Conservation (phyloP, 148 eudicot species). For the Talinum fruticosum region DNA sequence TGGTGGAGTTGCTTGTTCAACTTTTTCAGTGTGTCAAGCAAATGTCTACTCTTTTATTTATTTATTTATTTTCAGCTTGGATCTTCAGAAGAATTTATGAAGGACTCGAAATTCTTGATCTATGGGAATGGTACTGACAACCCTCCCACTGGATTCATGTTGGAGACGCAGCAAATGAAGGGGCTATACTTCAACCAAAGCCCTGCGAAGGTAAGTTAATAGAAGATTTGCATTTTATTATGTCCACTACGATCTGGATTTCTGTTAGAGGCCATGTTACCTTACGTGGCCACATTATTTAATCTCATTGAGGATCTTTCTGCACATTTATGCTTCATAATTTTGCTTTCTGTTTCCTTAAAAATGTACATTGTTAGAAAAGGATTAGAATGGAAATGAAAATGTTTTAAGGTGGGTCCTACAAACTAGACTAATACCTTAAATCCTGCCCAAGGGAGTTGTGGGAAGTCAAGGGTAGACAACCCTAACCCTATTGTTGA, state of each 20-base stretch:
- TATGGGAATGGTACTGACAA: slow-evolving; percentile 82
- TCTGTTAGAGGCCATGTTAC: slow-evolving; percentile 4
- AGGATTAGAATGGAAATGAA: neutral
- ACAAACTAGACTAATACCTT: neutral
- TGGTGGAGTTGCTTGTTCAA: slow-evolving; percentile 4
- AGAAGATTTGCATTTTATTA: neutral
- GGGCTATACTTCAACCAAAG: slow-evolving; percentile 94
- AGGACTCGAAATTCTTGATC: slow-evolving; percentile 76
- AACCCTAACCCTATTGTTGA: neutral
- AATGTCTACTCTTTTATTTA: neutral
- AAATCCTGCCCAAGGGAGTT: neutral
- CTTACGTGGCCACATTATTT: neutral
- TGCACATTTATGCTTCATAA: neutral
- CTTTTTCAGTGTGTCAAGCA: neutral
- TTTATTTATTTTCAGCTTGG: slow-evolving; percentile 71
- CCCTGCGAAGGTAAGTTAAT: slow-evolving; percentile 67
- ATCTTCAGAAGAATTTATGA: slow-evolving; percentile 74
- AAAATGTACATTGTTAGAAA: neutral
- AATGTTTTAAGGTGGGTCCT: neutral
- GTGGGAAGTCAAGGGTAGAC: neutral
- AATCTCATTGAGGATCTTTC: neutral
- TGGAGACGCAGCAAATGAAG: slow-evolving; percentile 78
- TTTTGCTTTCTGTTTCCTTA: no score
- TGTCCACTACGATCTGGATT: neutral
- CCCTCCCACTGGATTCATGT: slow-evolving; percentile 86